Evolutionary conservation across 2,329 filamentous ascomycete genomes (phyloP).

Genomic region (Ampelomyces quisqualis): DNA sequence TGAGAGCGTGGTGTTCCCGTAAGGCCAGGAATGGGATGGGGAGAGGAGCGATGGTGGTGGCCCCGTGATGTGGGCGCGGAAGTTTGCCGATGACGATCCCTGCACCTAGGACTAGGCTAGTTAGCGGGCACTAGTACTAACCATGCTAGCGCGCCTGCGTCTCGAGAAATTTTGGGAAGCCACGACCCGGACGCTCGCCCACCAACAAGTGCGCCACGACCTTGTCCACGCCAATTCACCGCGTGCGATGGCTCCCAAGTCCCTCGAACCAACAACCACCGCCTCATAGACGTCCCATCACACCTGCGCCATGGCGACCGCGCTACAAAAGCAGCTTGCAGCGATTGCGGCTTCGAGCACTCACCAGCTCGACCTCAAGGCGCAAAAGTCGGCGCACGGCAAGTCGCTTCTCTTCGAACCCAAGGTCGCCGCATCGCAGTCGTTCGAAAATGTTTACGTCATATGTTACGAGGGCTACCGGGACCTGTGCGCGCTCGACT

Average conservation of each 20-base stretch:
- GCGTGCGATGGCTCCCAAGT: conserved; percentile 30
- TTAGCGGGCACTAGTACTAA: no score
- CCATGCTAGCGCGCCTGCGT: not conserved
- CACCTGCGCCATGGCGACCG: conserved; percentile 65
- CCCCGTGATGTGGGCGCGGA: not conserved
- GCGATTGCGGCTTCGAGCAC: conserved; percentile 88
- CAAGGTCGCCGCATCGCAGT: conserved; percentile 80
- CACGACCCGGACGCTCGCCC: not conserved
- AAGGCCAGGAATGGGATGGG: not conserved
- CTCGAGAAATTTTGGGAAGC: not conserved
- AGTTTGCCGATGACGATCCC: not conserved
- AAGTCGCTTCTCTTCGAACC: conserved; percentile 94
- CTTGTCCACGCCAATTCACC: conserved; percentile 11
- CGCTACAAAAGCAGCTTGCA: conserved; percentile 90
- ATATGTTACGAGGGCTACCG: conserved; percentile 87
- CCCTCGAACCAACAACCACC: not conserved
- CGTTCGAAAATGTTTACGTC: conserved; percentile 82
- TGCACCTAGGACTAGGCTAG: no score
- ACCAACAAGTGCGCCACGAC: conserved; percentile 19
- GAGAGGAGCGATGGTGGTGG: not conserved
- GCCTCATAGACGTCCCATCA: not conserved
- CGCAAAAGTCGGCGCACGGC: conserved; percentile 86
- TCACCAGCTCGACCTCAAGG: conserved; percentile 86
- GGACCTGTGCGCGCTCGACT: conserved; percentile 85
- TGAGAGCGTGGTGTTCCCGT: no score